Conservation (phyloP, 2,329 filamentous ascomycete species). For the Penicillium brasilianum region DNA sequence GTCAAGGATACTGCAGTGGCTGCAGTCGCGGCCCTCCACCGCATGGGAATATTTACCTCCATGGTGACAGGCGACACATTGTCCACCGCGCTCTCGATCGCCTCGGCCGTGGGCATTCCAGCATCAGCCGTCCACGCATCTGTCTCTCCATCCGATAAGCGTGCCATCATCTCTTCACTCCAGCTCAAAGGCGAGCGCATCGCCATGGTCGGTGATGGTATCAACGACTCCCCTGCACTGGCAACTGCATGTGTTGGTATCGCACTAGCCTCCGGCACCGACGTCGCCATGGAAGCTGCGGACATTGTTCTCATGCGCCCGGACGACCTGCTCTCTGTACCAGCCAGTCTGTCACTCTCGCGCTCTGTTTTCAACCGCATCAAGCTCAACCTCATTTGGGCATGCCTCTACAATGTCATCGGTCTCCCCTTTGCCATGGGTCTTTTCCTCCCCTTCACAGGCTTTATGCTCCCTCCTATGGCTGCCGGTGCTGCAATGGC, state of each 20-base stretch:
- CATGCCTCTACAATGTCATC: slow-evolving; percentile 88
- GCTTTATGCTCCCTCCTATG: slow-evolving; percentile 84
- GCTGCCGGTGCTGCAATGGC: slow-evolving; percentile 96
- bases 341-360: slow-evolving; percentile 80
- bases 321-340: slow-evolving; percentile 90
- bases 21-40: slow-evolving; percentile 78
- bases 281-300: slow-evolving; percentile 96
- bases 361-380: slow-evolving; percentile 88
- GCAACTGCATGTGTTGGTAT: slow-evolving; percentile 93
- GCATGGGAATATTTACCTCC: slow-evolving; percentile 83
- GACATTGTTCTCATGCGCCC: slow-evolving; percentile 95
- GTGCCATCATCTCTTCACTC: slow-evolving; percentile 77
- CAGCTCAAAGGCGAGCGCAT: slow-evolving; percentile 77
- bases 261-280: slow-evolving; percentile 87
- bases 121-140: slow-evolving; percentile 78
- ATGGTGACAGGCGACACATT: slow-evolving; percentile 94
- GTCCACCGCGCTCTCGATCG: slow-evolving; percentile 82
- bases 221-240: slow-evolving; percentile 96
- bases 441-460: slow-evolving; percentile 85
- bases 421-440: slow-evolving; percentile 98
- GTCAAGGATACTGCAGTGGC: slow-evolving; percentile 87
- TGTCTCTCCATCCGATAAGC: slow-evolving; percentile 91
- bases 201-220: slow-evolving; percentile 97
- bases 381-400: slow-evolving; percentile 91
- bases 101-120: slow-evolving; percentile 79